Base-by-base conservation (phyloP, 345 rosid genomes). In the Excoecaria cochinchinensis region DNA sequence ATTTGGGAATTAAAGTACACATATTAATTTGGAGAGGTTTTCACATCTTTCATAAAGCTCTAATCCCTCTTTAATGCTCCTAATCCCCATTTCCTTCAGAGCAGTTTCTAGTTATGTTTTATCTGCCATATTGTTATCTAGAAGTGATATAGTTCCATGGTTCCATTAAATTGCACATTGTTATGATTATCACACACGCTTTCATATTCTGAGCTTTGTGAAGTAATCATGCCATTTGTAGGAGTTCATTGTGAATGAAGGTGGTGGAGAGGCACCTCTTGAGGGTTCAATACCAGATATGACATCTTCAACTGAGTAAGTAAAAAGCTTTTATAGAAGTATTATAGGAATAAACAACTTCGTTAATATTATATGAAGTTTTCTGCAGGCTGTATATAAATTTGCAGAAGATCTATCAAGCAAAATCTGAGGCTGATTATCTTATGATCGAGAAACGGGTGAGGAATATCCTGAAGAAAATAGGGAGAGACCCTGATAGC, bases 271-370 rank as follows among this genome's bases (percentile, higher is more conserved):
- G 83, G 92, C 84, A 77, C 99, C 99, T 21, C 97, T 95, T 67
- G 98, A 93, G 87, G 99, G 99, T 52, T 90, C 95, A n/a, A 91
- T 95, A 67, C 99, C 98, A 12, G 99, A 95, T 85, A 95, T 95
- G 97, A 95, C 99, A 40, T 95, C 99, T 78, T 92, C 99, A 78
- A 95, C 99, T 38, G 99, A 95, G 99, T 95, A 64, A 86, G 95
- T 88, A 55, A 57, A 65, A 14, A 19, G 47, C 14, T 22, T 19
- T 1, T 71, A 36, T 51, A 36, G 22, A 36, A 24, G 4, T 59
- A 25, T 16, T 64, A 40, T 40, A 57, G 64, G 51, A 36, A 52
- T 46, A 76, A 16, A 38, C 17, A 22, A 10, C 57, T 74, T 66
- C n/a, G 3, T 22, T 60, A 9, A 42, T 6, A 42, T 22, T 53